Base-by-base conservation (phyloP, 2,329 filamentous ascomycete genomes). In the Microdochium bolleyi region DNA sequence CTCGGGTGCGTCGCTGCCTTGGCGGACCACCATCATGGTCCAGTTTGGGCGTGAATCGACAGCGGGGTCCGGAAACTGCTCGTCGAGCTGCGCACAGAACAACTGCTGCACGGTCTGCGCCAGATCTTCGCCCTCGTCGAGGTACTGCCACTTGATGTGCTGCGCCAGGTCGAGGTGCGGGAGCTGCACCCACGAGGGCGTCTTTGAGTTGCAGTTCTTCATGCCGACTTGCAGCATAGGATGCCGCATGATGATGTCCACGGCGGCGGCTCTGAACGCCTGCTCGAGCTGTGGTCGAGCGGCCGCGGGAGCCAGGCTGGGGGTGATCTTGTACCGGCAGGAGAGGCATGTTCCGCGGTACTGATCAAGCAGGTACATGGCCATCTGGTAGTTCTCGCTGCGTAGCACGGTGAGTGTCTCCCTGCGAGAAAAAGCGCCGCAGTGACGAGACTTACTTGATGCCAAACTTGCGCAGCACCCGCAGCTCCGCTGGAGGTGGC, bases 141-240 rank as follows among this genome's bases (percentile, higher is more conserved):
- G 11, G 22, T 46, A 22, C n/a, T 51, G 52, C 58, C 56, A 59
- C 24, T 55, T 34, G 16, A 59, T 27, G 21, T 58, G 57, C 10
- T 49, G 34, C 14, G 50, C 21, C 44, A 60, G 53, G 19, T 58
- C 55, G 21, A 59, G 49, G 5, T 24, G 27, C 25, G 56, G 51
- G 1, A 60, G 49, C 48, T 56, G 54, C 25, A 55, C 54, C 49
- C 58, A 60, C 22, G 24, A 44, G 3, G 57, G 58, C 21, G 55
- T 59, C n/a, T 52, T 53, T 4, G 25, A 25, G 22, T 55, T 30
- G 21, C 55, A 53, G 49, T 49, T 52, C 14, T 49, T 49, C 13
- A 59, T 22, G 2, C 57, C 58, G 21, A 58, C 56, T 2, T 55
- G 56, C 13, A 59, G 32, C 8, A 54, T 25, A 2, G 55, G 55